Conservation (phyloP, 1,139 yeast genomes). For the Pneumocystis canis region DNA sequence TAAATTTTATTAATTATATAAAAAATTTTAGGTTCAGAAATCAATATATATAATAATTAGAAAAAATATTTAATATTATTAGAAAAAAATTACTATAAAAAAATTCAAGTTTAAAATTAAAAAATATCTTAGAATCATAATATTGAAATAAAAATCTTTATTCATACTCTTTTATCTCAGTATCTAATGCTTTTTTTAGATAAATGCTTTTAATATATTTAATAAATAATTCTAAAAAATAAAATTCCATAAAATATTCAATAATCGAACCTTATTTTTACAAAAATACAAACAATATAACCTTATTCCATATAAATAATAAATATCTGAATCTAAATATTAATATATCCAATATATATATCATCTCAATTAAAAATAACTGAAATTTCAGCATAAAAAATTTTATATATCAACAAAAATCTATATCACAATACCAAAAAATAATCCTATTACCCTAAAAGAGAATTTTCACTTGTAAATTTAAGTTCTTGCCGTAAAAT, state of each 20-base stretch:
- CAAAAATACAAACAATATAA: too few relatives aligned
- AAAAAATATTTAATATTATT: not conserved
- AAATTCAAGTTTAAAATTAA: not conserved
- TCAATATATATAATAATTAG: not conserved
- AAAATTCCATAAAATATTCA: too few relatives aligned
- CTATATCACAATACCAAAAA: not conserved
- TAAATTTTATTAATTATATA: not conserved
- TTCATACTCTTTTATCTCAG: not conserved
- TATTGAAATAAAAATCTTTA: not conserved
- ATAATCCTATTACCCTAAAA: not conserved
- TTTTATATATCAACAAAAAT: not conserved
- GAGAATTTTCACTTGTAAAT: not conserved
- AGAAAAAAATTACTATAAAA: not conserved
- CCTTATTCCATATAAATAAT: too few relatives aligned
- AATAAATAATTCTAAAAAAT: too few relatives aligned
- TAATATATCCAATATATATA: not conserved
- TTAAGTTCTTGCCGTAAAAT: conserved; percentile 13
- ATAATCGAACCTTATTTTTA: not conserved
- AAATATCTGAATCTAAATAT: not conserved
- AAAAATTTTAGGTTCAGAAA: not conserved
- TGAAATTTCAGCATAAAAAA: not conserved
- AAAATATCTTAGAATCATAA: not conserved
- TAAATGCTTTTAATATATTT: not conserved
- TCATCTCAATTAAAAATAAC: conserved; percentile 1
- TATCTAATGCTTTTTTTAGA: not conserved